A percentile compares a stretch with the other conserved stretches of the same genome.
Evolutionary conservation across 108 stramenopile genomes (phyloP).

Genomic region (Cyclotella cryptica): DNA sequence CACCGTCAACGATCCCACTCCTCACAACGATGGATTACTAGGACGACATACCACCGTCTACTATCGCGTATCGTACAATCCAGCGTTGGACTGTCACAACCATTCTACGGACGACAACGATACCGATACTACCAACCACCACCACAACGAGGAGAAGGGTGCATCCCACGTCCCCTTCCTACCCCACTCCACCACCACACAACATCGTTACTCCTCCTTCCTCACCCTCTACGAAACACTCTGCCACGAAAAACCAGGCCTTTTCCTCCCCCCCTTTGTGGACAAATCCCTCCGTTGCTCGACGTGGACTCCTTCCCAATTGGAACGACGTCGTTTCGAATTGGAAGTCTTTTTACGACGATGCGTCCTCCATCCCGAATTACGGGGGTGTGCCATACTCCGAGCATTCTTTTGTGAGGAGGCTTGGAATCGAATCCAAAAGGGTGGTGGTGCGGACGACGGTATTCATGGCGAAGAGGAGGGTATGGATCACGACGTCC

Average conservation of each 20-base stretch:
- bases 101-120: background rate
- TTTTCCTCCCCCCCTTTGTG: constrained; percentile 91
- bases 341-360: constrained; percentile 81
- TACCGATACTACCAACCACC: no score
- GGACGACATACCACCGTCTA: constrained; percentile 36
- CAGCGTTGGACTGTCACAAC: constrained; percentile 1
- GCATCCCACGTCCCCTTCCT: no score
- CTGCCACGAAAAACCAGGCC: constrained; percentile 81
- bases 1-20: constrained; percentile 49
- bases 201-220: constrained; percentile 93
- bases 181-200: constrained; percentile 49
- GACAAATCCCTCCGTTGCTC: no score
- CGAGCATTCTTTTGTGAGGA: constrained; percentile 75
- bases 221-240: constrained; percentile 84
- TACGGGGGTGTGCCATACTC: constrained; percentile 66
- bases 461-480: background rate
- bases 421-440: no score
- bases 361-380: constrained; percentile 76
- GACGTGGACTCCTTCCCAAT: no score
- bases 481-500: no score
- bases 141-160: no score
- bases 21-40: constrained; percentile 34
- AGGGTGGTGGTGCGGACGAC: constrained; percentile 15
- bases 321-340: constrained; percentile 75
- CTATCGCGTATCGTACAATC: constrained; percentile 42